These are phyloP conservation scores for Penicillium arizonense DNA, from an alignment of 495 filamentous ascomycete species.

Conservation along the genomic window DNA sequence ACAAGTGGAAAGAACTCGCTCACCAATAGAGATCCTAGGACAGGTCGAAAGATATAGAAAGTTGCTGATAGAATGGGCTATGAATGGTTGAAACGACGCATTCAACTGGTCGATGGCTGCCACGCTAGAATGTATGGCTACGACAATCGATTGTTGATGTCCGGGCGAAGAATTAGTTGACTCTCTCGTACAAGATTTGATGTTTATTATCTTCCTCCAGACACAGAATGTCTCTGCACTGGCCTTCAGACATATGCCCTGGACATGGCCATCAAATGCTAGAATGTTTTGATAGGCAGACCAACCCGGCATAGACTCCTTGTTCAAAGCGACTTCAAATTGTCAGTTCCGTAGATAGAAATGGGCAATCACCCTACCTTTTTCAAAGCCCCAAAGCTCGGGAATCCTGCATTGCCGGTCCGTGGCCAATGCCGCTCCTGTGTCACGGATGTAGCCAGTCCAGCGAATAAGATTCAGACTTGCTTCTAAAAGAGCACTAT, in stretches of 20 bases:
- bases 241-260: slow-evolving; percentile 14
- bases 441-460: slow-evolving; percentile 24
- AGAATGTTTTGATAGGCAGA: not conserved
- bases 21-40: slow-evolving; percentile 19
- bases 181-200: slow-evolving; percentile 3
- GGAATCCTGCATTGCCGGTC: slow-evolving; percentile 15
- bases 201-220: slow-evolving; percentile 17
- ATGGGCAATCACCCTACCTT: not conserved
- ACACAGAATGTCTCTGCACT: slow-evolving; percentile 15
- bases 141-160: not conserved
- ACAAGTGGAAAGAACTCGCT: not conserved
- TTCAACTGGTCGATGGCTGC: slow-evolving; percentile 3
- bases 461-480: slow-evolving; percentile 22
- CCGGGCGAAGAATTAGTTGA: not conserved
- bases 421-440: slow-evolving; percentile 19
- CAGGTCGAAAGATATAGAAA: slow-evolving; percentile 14
- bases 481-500: slow-evolving; percentile 17
- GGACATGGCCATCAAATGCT: slow-evolving; percentile 10
- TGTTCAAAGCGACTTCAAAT: not conserved
- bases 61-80: slow-evolving; percentile 7
- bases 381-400: not conserved
- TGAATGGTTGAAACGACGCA: slow-evolving; percentile 14
- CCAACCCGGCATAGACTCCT: not conserved
- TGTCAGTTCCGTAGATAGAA: not conserved
- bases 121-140: not conserved